Evolutionary conservation across 2,329 filamentous ascomycete species (phyloP).

Genomic region (Colletotrichum tabaci): DNA sequence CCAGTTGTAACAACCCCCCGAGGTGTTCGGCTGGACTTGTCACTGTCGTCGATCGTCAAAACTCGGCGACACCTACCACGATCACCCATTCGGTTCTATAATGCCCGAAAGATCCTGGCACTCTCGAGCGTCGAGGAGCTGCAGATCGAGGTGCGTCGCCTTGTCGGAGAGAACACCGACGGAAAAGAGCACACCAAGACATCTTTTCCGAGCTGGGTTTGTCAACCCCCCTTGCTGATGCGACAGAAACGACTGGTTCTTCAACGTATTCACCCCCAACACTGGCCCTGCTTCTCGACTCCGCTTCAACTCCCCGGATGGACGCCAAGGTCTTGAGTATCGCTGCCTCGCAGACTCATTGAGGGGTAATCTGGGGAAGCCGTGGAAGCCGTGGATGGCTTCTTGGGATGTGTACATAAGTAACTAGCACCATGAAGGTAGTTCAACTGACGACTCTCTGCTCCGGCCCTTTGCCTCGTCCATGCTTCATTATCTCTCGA

Average conservation of each 20-base stretch:
- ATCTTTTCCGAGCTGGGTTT: not conserved
- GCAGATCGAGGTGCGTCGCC: not conserved
- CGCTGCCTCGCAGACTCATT: not conserved
- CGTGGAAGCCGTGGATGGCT: not conserved
- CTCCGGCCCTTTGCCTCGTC: not conserved
- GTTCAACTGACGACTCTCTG: not conserved
- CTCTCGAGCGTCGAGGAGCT: not conserved
- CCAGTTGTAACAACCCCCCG: not conserved
- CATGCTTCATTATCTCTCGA: not conserved
- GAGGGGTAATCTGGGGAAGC: not conserved
- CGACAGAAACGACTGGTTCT: not conserved
- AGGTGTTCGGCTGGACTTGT: too few species aligned
- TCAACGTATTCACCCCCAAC: too few species aligned
- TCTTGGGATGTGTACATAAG: not conserved
- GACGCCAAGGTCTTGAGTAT: not conserved
- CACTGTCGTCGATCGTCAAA: not conserved
- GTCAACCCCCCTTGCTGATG: not conserved
- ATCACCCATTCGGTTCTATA: too few species aligned
- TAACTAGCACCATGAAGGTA: not conserved
- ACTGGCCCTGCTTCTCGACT: not conserved
- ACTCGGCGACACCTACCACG: too few species aligned
- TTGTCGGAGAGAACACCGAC: not conserved
- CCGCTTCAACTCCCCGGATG: not conserved
- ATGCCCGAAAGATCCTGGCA: not conserved
- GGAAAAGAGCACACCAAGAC: conserved; percentile 6